Base-by-base conservation (phyloP, 768 basidiomycete species). In the Calocera cornea region DNA sequence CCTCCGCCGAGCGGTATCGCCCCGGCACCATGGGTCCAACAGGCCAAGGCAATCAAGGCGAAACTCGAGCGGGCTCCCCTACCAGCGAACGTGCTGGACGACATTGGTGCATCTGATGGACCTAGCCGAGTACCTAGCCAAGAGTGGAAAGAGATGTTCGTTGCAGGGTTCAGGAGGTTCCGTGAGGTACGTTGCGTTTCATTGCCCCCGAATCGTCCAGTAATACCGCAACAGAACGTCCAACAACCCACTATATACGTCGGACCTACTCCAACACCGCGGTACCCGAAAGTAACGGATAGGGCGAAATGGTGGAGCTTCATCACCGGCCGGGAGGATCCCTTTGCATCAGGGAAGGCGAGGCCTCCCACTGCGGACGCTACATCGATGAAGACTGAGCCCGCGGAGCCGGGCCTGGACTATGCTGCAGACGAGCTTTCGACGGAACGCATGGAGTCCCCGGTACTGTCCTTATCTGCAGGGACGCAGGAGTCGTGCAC, bases 271-370 rank as follows among this genome's bases (percentile, higher is more conserved):
- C 66, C 72, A 73, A 31, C 69, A 64, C 31, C 64, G 68, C 50
- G 36, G 24, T 29, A 60, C 10, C 75, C 69, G 17, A 81, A 77
- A 69, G 67, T 80, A 44, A 81, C 90, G 69, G 85, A 89, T 68
- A 81, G 90, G 66, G 87, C 89, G 69, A 76, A 79, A 19, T 92
- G 90, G 90, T 92, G 90, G 90, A 81, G 82, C 17, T 92, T 86
- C 70, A 76, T 92, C 3, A 78, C 83, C 50, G 90, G 89, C 36
- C 79, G 79, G 70, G 85, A 88, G n/a, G 83, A 84, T 72, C 79
- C 81, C 34, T 60, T 60, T 16, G 24, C 24, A 31, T 5, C 31
- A 16, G 54, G 31, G 27, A 60, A 60, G 27, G 5, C 27, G 27
- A 14, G 31, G 54, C 10, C 31, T 29, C 11, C 44, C 16, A 47